Base-by-base conservation (phyloP, 2,329 filamentous ascomycete species). In the Furcasterigmium furcatum region DNA sequence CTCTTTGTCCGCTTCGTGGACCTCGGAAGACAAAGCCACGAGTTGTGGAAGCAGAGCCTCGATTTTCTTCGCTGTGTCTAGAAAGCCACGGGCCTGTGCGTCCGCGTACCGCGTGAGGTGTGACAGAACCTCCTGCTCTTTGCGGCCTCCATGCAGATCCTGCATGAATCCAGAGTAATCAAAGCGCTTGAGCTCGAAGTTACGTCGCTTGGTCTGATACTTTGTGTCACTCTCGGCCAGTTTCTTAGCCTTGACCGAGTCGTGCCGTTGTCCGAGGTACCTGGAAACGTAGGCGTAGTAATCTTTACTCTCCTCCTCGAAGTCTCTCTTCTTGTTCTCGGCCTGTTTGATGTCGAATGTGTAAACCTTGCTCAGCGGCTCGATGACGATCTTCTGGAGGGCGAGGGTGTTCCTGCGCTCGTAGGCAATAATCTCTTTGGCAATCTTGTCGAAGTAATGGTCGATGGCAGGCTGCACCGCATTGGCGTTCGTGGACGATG, bases 161-260 rank as follows among this genome's bases (percentile, higher is more conserved):
- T 97, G 92, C 88, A 99, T 95, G 61, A 97, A 99, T 13, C 90
- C 96, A 4, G 92, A 97, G 64, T 99, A 99, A 66, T 99, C 95
- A 59, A 99, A 99, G 9, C 95, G 85, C 71, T 95, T 96, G 46
- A 99, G 77, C 71, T 99, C 94, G 59, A 99, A 99, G 55, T 91
- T 96, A 38, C 89, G 85, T 54, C 91, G 82, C 71, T 97, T 97
- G 38, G 79, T 84, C 64, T 97, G 92, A 61, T 97, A 99, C 62
- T 99, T 99, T 25, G 88, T 87, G 64, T 99, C 94, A 56, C 91
- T 96, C 57, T 96, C 91, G 34, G 82, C 88, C 51, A 94, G 84
- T 69, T 97, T 97, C 77, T 99, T 99, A 64, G 95, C 88, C 68
- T 97, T 99, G 58, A 96, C 76, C 8, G 92, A 95, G 66, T 99